Conservation (phyloP, 345 rosid species). For the Salix suchowensis region DNA sequence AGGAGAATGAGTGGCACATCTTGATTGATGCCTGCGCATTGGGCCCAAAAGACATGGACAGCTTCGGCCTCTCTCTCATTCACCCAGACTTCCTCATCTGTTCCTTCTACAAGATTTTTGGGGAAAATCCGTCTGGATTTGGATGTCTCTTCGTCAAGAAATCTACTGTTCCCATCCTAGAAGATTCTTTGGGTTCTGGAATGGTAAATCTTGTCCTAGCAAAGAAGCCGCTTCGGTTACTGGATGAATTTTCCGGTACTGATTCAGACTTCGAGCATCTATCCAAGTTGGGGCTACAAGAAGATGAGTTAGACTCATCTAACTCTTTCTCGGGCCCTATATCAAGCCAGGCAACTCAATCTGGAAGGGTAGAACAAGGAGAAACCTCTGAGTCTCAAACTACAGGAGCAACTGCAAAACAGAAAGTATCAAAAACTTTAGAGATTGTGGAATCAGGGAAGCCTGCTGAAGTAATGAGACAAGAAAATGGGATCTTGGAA, state of each 20-base stretch:
- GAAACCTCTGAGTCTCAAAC: slow-evolving; percentile 26
- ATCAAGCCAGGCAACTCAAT: slow-evolving; percentile 20
- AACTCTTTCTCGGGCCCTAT: slow-evolving; percentile 43
- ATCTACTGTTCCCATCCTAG: slow-evolving; percentile 52
- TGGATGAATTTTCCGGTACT: slow-evolving; percentile 35
- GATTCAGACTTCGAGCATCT: slow-evolving; percentile 25
- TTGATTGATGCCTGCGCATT: slow-evolving; percentile 87
- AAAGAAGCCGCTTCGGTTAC: slow-evolving; percentile 29
- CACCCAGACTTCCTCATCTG: slow-evolving; percentile 83
- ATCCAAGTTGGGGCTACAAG: slow-evolving; percentile 16
- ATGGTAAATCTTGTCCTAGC: slow-evolving; percentile 66
- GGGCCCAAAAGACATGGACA: slow-evolving; percentile 94
- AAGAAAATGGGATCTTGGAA: slow-evolving; percentile 13
- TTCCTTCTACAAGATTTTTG: slow-evolving; percentile 87
- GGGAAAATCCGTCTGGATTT: slow-evolving; percentile 90
- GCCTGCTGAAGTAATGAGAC: slow-evolving; percentile 10
- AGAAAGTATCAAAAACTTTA: slow-evolving; percentile 13
- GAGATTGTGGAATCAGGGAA: slow-evolving; percentile 2
- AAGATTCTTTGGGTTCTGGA: slow-evolving; percentile 50
- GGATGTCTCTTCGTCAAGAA: slow-evolving; percentile 91
- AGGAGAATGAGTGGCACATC: slow-evolving; percentile 88
- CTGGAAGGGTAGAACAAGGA: slow-evolving; percentile 21
- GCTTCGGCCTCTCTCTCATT: slow-evolving; percentile 81
- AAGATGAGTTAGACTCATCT: slow-evolving; percentile 29
- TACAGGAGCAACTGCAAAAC: slow-evolving; percentile 19